Percentiles rank a stretch among this genome's conserved stretches.
Conservation (phyloP, 1,139 yeast genomes). For the Spencermartinsiella ligniputridi region DNA sequence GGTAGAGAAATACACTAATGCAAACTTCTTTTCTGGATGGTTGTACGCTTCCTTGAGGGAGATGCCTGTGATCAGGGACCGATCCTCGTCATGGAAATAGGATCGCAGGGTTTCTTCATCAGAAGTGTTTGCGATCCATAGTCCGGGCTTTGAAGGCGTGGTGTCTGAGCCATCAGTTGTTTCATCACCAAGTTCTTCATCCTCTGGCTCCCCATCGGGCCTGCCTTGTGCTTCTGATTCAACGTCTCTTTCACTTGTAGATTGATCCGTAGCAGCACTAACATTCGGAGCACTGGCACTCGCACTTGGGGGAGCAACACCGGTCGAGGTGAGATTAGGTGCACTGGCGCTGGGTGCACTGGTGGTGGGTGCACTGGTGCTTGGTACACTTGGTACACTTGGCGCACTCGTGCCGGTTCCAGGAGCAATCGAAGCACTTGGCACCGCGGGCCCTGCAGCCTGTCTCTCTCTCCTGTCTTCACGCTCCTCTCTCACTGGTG, state of each 20-base stretch:
- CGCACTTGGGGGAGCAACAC: neutral
- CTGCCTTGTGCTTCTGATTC: neutral
- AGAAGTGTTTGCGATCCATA: constrained; percentile 37
- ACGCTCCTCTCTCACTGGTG: neutral
- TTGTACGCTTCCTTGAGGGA: constrained; percentile 26
- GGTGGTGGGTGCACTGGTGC: neutral
- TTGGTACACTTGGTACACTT: neutral
- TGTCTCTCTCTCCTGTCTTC: neutral
- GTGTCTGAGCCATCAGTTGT: neutral
- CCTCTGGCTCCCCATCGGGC: neutral
- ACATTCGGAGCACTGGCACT: neutral
- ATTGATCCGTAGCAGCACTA: constrained; percentile 5
- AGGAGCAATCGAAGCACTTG: neutral
- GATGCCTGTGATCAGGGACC: constrained; percentile 29
- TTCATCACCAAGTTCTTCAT: constrained; percentile 1
- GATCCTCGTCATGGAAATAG: constrained; percentile 33
- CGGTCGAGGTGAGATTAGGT: neutral
- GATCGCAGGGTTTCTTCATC: constrained; percentile 32
- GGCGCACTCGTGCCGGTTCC: neutral
- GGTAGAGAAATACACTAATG: constrained; percentile 36
- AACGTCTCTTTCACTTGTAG: no score
- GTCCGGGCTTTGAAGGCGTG: constrained; percentile 29
- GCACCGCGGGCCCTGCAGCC: neutral
- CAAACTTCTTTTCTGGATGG: constrained; percentile 31
- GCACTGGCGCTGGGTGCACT: neutral